phyloP scores from a whole-genome alignment of 805 yeast species.

The Grigorovia humatica region DNA sequence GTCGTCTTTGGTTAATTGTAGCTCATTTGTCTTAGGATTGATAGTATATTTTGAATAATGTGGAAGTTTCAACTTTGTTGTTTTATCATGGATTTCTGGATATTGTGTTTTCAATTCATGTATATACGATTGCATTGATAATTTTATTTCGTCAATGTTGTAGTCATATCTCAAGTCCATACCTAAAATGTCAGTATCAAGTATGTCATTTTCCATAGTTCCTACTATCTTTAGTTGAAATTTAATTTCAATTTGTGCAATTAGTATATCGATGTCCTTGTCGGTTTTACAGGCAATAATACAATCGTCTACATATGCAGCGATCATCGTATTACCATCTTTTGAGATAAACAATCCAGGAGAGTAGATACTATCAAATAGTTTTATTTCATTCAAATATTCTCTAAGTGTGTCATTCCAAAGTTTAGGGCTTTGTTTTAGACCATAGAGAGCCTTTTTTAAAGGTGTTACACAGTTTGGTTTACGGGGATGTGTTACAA shows the following conservation, averaged over 20 bases:
- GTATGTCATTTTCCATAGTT: not conserved
- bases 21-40: not conserved
- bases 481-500: conserved; percentile 1
- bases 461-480: not conserved
- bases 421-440: conserved; percentile 1
- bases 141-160: not conserved
- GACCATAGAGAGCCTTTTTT: conserved; percentile 4
- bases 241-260: not conserved
- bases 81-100: not conserved
- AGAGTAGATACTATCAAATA: conserved; percentile 4
- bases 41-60: not conserved
- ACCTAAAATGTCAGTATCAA: conserved; percentile 7
- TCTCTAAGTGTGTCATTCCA: conserved; percentile 3
- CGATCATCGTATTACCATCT: conserved; percentile 2
- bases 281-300: conserved; percentile 5
- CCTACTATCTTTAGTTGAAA: conserved; percentile 6
- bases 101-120: not conserved
- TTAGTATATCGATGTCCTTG: not conserved
- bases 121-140: not conserved
- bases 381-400: not conserved
- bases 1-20: not conserved
- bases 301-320: conserved; percentile 8
- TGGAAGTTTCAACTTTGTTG: not conserved
- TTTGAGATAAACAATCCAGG: conserved; percentile 5
- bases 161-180: conserved; percentile 3